A percentile compares a stretch with the other conserved stretches of the same genome.
Evolutionary conservation across 345 rosid species (phyloP).

Genomic region (Punica granatum): DNA sequence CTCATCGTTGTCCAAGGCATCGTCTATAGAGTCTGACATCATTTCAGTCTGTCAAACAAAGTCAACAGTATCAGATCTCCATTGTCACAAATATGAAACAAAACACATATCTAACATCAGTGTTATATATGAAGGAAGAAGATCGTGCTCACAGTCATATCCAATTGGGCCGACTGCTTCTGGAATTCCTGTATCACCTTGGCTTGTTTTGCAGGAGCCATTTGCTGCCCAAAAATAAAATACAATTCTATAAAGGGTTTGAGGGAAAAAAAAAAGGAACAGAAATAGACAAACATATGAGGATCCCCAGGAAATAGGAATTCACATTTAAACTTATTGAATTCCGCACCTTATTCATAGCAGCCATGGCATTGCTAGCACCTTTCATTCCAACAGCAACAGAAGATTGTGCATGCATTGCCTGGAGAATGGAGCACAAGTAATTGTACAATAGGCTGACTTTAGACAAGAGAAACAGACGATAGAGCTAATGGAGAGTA

Average conservation of each 20-base stretch:
- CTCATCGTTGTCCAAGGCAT: constrained; percentile 79
- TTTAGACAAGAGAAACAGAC: neutral
- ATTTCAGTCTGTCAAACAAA: constrained; percentile 66
- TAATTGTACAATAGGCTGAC: constrained; percentile 11
- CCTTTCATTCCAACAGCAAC: constrained; percentile 88
- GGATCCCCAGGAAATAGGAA: neutral
- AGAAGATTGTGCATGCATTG: constrained; percentile 90
- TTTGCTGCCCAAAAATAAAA: constrained; percentile 49
- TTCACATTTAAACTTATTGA: neutral
- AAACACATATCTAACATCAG: neutral
- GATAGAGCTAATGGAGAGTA: neutral
- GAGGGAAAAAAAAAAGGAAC: neutral
- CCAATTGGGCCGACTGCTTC: constrained; percentile 92
- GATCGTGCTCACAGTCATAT: constrained; percentile 73
- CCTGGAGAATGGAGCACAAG: constrained; percentile 37
- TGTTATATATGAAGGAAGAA: neutral
- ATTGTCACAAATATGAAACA: constrained; percentile 7
- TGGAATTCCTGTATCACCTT: constrained; percentile 75
- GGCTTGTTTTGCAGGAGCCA: constrained; percentile 91
- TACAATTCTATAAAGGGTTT: neutral
- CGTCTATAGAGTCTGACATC: constrained; percentile 94
- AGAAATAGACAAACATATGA: neutral
- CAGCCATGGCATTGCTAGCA: constrained; percentile 84
- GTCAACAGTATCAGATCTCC: constrained; percentile 12
- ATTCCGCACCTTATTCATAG: constrained; percentile 72